phyloP scores from a whole-genome alignment of 208 protist genomes.

The Trypanosoma scelopori region DNA sequence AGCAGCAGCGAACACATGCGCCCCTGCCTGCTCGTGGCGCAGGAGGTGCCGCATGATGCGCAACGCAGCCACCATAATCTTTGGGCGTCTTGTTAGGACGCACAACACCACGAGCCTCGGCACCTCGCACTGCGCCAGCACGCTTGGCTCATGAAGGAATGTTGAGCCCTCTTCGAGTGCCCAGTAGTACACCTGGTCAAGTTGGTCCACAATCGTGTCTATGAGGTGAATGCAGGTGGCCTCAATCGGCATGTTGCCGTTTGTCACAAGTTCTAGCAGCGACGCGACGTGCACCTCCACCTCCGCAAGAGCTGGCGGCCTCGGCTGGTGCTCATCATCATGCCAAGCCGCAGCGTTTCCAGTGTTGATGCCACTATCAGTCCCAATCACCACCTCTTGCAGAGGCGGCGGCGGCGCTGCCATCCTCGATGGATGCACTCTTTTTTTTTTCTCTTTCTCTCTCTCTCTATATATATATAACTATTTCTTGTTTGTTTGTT shows the following conservation, averaged over 20 bases:
- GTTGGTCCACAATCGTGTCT: slow-evolving; percentile 34
- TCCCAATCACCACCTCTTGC: slow-evolving; percentile 48
- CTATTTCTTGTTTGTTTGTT: too few relatives aligned
- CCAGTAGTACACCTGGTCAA: slow-evolving; percentile 74
- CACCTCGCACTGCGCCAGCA: slow-evolving; percentile 52
- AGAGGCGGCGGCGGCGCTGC: not conserved
- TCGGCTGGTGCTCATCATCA: slow-evolving; percentile 2
- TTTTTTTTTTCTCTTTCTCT: too few relatives aligned
- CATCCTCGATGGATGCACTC: not conserved
- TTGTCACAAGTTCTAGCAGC: slow-evolving; percentile 19
- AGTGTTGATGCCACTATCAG: slow-evolving; percentile 31
- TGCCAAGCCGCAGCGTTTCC: slow-evolving; percentile 15
- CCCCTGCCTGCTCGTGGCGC: slow-evolving; percentile 47
- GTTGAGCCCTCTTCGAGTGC: slow-evolving; percentile 62
- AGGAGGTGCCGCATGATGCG: slow-evolving; percentile 43
- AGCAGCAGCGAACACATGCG: slow-evolving; percentile 43
- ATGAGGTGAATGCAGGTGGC: slow-evolving; percentile 38
- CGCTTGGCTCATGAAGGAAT: slow-evolving; percentile 49
- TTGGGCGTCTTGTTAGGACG: slow-evolving; percentile 40
- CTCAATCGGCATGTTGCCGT: slow-evolving; percentile 22
- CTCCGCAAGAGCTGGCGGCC: slow-evolving; percentile 9
- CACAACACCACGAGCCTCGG: slow-evolving; percentile 53
- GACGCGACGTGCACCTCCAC: slow-evolving; percentile 15
- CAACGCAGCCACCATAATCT: slow-evolving; percentile 45
- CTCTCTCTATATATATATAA: too few relatives aligned